Evolutionary conservation across 2,329 filamentous ascomycete genomes (phyloP).

Genomic region (Paraconiothyrium brasiliense): DNA sequence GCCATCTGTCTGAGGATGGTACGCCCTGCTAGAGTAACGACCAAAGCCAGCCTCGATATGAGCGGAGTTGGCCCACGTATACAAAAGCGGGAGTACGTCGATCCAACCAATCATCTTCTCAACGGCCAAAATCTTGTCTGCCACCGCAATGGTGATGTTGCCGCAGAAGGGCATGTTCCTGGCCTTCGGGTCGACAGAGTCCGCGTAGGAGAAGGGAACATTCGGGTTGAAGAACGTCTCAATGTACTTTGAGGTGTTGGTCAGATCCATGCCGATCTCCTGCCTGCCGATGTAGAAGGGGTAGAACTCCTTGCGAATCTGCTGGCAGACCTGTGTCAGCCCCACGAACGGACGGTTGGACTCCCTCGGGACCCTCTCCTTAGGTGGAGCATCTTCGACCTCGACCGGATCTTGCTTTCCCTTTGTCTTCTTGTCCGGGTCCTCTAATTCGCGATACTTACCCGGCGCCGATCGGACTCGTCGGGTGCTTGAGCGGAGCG

Average conservation of each 20-base stretch:
- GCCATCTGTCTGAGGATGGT: slow-evolving; percentile 33
- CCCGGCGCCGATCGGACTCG: slow-evolving; percentile 28
- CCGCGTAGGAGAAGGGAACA: background rate
- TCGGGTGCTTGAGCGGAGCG: slow-evolving; percentile 36
- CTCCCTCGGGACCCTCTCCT: slow-evolving; percentile 7
- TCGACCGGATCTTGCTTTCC: background rate
- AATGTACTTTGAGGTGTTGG: slow-evolving; percentile 30
- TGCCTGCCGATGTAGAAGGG: slow-evolving; percentile 34
- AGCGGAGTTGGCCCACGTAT: slow-evolving; percentile 40
- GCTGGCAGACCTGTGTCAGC: slow-evolving; percentile 37
- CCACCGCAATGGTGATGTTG: slow-evolving; percentile 41
- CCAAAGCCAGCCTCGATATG: slow-evolving; percentile 43
- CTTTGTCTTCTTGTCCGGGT: slow-evolving; percentile 5
- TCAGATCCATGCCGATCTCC: slow-evolving; percentile 40
- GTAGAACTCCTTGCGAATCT: slow-evolving; percentile 38
- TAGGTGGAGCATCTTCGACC: background rate
- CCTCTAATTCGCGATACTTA: slow-evolving; percentile 4
- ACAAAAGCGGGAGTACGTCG: slow-evolving; percentile 35
- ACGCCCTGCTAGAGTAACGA: slow-evolving; percentile 30
- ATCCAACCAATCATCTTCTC: slow-evolving; percentile 29
- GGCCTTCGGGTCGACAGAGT: background rate
- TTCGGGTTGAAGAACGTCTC: slow-evolving; percentile 31
- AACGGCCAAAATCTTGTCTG: slow-evolving; percentile 20
- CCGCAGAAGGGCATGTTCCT: slow-evolving; percentile 33
- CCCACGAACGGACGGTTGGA: slow-evolving; percentile 37